Evolutionary conservation across 306 rosid genomes (phyloP), one percentile per base, ranked within the genome.

Genomic region (Casuarina equisetifolia): DNA sequence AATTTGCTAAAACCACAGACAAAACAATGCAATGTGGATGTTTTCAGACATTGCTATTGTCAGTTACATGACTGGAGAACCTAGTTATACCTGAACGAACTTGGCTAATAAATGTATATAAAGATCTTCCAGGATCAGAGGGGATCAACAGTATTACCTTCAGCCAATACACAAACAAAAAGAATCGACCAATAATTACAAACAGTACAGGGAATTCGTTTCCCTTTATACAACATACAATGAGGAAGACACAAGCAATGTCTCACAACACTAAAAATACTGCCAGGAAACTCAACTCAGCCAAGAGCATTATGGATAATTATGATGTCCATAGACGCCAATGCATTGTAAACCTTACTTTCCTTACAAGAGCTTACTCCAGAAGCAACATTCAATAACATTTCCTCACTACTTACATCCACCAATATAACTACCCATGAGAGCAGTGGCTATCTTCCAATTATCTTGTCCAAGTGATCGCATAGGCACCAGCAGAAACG

Each of bases 371-470:
- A 66, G 70, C 32, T 6, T 15, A 66, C 38, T 69, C 16, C 69
- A 58, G 68, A 58, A 74, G 45, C 10, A 68, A 69, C 3, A 50
- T 35, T 39, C 67, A 45, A 20, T 39, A 11, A 51, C 20, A 2
- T 20, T 45, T 44, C 66, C 13, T 12, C 15, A 80, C 20, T 39
- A 84, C 88, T 84, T 82, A 87, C 90, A 84, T 84, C 88, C 90
- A 69, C 88, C 90, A 59, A 87, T 84, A 55, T 87, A 87, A 75
- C 86, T 87, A 32, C 88, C 89, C 87, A 88, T 85, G 66, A 88
- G 82, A 44, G 87, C 91, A 63, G 89, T 76, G 62, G 86, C 91
- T 74, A 85, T 75, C 70, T 88, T 88, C 86, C 91, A 85, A 74
- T 81, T 88, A 77, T 88, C 91, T n/a, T 76, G 74, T 44, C 91